These are phyloP conservation scores for Saxophila tyrrhenica DNA, from an alignment of 495 filamentous ascomycete genomes.

Conservation along the genomic window DNA sequence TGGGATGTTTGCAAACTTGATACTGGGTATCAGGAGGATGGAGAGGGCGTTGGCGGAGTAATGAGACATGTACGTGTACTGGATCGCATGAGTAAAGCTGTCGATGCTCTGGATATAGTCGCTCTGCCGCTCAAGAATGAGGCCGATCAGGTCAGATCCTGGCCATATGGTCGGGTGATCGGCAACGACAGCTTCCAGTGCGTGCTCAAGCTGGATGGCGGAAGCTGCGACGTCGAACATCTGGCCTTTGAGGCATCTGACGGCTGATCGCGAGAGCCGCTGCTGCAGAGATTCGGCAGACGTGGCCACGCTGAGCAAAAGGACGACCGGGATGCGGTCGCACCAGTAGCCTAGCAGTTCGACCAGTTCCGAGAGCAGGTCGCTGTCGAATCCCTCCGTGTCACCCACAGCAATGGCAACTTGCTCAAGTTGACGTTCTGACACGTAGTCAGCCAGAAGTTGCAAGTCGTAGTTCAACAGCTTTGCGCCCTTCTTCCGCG, in stretches of 20 bases:
- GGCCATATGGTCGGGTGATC: constrained; percentile 47
- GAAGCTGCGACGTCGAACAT: constrained; percentile 77
- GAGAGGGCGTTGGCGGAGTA: constrained; percentile 89
- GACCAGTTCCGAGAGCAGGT: constrained; percentile 66
- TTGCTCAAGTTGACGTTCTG: constrained; percentile 42
- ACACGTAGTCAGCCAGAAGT: constrained; percentile 57
- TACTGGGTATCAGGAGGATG: constrained; percentile 39
- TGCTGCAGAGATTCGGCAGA: constrained; percentile 82
- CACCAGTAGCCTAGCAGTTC: constrained; percentile 57
- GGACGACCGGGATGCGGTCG: constrained; percentile 50
- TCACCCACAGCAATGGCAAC: constrained; percentile 75
- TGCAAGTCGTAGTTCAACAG: constrained; percentile 87
- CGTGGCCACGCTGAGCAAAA: constrained; percentile 82
- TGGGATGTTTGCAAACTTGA: constrained; percentile 32
- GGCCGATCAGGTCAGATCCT: constrained; percentile 51
- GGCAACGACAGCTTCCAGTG: constrained; percentile 60
- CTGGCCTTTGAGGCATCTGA: constrained; percentile 57
- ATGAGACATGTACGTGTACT: constrained; percentile 94
- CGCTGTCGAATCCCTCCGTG: constrained; percentile 80
- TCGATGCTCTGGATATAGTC: constrained; percentile 83
- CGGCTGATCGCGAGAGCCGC: constrained; percentile 63
- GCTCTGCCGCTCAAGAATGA: constrained; percentile 62
- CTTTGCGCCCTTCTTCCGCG: constrained; percentile 45
- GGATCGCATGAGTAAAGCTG: constrained; percentile 54
- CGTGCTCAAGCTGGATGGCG: constrained; percentile 60